Evolutionary conservation across 176 grass and related monocot genomes (phyloP), one percentile per base, ranked within the genome.

Genomic region (Triticum monococcum): DNA sequence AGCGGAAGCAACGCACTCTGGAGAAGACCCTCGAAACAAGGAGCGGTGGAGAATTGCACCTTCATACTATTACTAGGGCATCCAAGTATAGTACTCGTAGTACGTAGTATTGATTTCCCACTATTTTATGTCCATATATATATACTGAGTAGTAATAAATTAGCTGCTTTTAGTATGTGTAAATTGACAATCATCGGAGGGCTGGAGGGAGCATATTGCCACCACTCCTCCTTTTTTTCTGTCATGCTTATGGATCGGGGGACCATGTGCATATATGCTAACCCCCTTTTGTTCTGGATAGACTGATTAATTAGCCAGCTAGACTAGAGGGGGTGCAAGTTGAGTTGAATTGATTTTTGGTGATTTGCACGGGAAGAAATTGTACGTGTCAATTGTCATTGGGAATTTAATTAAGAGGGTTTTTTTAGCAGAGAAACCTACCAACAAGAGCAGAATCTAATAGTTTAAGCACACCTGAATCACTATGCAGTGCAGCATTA

Each of bases 191-290:
- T 20, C 52, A 56, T 56, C 0, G 18, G 17, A 20, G 52, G 17
- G 18, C 17, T 5, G 48, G 48, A 50, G 12, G 26, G 28, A 66
- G 6, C 32, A 16, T 66, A 17, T 31, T 66, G 13, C 64, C 63
- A 16, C 63, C 50, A 16, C 28, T 67, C 16, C 13, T 32, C 31
- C 41, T 12, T 12, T 43, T 12, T 7, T 64, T 56, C 18, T 78
- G 64, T 24, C 88, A 70, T 82, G 72, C 40, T 60, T 72, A 77
- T 82, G 83, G 31, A 81, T 76, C 43, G 50, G 45, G 80, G 85
- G 81, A 79, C 80, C 80, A 90, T 66, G 38, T 73, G 61, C 62
- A 1, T 81, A 35, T 25, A 52, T 77, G 59, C 61, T 81, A 75
- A 75, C 43, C 45, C 59, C 36, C n/a, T 66, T 52, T 66, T 23